Base-by-base conservation (phyloP, 345 rosid genomes). In the Eucalyptus shirleyi region DNA sequence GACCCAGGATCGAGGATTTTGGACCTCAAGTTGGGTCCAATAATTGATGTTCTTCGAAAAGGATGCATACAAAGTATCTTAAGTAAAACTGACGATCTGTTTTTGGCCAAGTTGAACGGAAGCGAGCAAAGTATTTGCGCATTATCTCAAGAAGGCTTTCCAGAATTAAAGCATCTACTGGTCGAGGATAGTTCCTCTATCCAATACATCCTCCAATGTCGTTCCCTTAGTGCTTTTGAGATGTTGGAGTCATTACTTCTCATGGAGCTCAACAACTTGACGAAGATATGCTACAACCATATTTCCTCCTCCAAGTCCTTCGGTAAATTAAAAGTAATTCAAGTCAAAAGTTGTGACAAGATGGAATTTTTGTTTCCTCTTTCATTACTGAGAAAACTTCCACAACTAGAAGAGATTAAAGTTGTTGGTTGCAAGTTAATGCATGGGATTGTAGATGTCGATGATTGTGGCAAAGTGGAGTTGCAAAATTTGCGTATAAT, bases 121-220 rank as follows among this genome's bases (percentile, higher is more conserved):
- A 15, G 1, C 0, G 2, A n/a, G 77, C 80, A 32, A n/a, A 16
- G 40, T 32, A 16, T 67, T 32, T 67, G 12, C 0, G 12, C 3
- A 18, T 16, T 32, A 8, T 67, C 12, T 2, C 40, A 0, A 32
- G 2, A 67, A n/a, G 80, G 40, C 5, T 67, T n/a, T 67, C 80
- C 80, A n/a, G 1, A n/a, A 16, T 16, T 67, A 67, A 32, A 67
- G 42, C 42, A 32, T 17, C 2, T 67, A 32, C 1, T 1, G 2
- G 42, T 67, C 0, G 0, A 67, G 0, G 0, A 8, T 16, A 32
- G 23, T 32, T 1, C 6, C 1, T 67, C 42, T 1, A 4, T 32
- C 80, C 23, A 8, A 1, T 3, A 67, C 40, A 67, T 67, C 37
- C 37, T 65, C 10, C 1, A 7, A 0, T 1, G 5, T 2, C 3